Base-by-base conservation (phyloP, 2,329 filamentous ascomycete genomes). In the Colletotrichum higginsianum region DNA sequence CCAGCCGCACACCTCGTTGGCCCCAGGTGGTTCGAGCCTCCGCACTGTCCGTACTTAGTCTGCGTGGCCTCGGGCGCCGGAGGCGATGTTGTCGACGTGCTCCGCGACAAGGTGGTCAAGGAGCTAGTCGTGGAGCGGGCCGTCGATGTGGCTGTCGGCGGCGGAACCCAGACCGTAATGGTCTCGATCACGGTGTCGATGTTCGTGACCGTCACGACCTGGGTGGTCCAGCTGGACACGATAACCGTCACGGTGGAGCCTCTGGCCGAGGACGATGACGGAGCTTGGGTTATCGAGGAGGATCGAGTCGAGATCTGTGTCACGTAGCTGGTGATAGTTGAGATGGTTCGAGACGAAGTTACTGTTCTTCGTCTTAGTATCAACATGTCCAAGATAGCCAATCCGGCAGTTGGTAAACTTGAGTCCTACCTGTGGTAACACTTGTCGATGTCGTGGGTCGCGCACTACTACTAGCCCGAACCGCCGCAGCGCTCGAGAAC, bases 21-120 rank as follows among this genome's bases (percentile, higher is more conserved):
- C 9, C 72, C 72, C 4, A n/a, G 18, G 15, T 68, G 65, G 2
- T 57, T 60, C 42, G 58, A 68, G 4, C 68, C 72, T n/a, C 72
- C 72, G 23, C 72, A 72, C 12, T 73, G 72, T 1, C 64, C 67
- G n/a, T 72, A 73, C 30, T 61, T 66, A 3, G 67, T 73, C 57
- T 73, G 70, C 26, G 70, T 73, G 42, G 61, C 61, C 21, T 73
- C 66, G 8, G 61, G 56, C 1, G 56, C 35, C 2, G 70, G 66
- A 8, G 70, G 56, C 35, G 70, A 26, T 9, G 66, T 40, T 12
- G 49, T 53, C 6, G 49, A 16, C 18, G 68, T 42, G 4, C 42
- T 57, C 11, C 60, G 55, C 30, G 67, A 66, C 13, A 49, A 46
- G 4, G 38, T 46, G 2, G 55, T 26, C 21, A 40, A 56, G 26